Base-by-base conservation (phyloP, 2,329 filamentous ascomycete species). In the Pestalotiopsis sp. region DNA sequence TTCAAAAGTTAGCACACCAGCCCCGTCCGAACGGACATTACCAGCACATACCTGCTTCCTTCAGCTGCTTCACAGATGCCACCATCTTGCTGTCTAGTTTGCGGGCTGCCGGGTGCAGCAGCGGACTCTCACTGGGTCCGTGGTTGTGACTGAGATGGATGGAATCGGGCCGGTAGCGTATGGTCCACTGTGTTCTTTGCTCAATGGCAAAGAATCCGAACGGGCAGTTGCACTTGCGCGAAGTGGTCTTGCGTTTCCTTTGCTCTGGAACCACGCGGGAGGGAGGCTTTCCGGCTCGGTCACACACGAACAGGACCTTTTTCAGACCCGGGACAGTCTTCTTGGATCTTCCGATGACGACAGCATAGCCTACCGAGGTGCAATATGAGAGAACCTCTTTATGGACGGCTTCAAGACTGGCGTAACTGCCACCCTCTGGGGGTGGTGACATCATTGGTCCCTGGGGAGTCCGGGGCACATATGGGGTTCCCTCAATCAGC, bases 151-250 rank as follows among this genome's bases (percentile, higher is more conserved):
- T 79, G 56, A 91, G 79, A 74, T 91, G 89, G 65, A 82, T 75
- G 5, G 82, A 78, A 70, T 91, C 86, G 2, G 89, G 89, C 4
- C 89, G 86, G 74, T 91, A 91, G 66, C 89, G 84, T 68, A 91
- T 86, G 0, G 88, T 88, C 89, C 89, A 91, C 72, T 91, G 88
- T 0, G 88, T 90, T 69, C 89, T 84, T 74, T 91, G 88, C 77
- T 91, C 89, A 52, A 91, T 89, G 67, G 89, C 89, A 72, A 91
- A 91, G 77, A 91, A 91, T n/a, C 89, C 89, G 76, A 91, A 91
- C 38, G 88, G 88, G 71, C 89, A 91, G 73, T 91, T 89, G 73
- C 89, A 91, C 74, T 91, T 91, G 60, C 89, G 84, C n/a, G 89
- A 91, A 9, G 89, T 90, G 1, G 89, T 91, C 75, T 89, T 90